Conservation (phyloP, 106 monocot genomes). For the Amphibolis antarctica region DNA sequence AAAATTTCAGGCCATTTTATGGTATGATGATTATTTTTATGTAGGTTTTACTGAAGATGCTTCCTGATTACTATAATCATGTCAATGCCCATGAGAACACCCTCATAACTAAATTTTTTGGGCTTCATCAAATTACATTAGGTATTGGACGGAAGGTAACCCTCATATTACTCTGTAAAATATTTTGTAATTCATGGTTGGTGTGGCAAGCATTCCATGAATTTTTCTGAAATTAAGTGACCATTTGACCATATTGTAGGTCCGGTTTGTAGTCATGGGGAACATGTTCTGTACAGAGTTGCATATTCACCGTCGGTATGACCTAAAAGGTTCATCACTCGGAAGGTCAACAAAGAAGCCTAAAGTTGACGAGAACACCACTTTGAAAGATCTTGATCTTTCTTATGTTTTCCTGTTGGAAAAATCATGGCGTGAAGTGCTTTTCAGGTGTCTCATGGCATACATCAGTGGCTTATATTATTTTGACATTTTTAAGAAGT, state of each 20-base stretch:
- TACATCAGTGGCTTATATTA: neutral
- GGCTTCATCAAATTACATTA: constrained; percentile 68
- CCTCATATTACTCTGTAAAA: neutral
- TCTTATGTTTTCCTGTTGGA: constrained; percentile 78
- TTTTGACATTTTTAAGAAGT: no score
- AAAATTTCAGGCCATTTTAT: neutral
- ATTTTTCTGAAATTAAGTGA: neutral
- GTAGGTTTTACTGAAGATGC: constrained; percentile 83
- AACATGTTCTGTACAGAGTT: constrained; percentile 97
- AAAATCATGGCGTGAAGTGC: constrained; percentile 82
- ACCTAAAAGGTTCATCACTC: constrained; percentile 83
- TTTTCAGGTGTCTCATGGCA: constrained; percentile 91
- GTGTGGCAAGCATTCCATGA: neutral
- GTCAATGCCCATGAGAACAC: constrained; percentile 86
- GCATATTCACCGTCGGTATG: constrained; percentile 71
- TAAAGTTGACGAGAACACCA: constrained; percentile 65
- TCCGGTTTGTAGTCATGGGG: constrained; percentile 97
- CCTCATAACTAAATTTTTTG: constrained; percentile 96
- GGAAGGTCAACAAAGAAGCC: constrained; percentile 63
- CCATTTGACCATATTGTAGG: constrained; percentile 30
- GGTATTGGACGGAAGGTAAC: constrained; percentile 61
- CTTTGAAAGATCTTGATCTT: constrained; percentile 91
- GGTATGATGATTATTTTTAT: constrained; percentile 1
- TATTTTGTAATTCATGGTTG: neutral
- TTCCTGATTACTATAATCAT: constrained; percentile 78